Evolutionary conservation across 768 basidiomycete genomes (phyloP).

Genomic region (Tylopilus felleus): DNA sequence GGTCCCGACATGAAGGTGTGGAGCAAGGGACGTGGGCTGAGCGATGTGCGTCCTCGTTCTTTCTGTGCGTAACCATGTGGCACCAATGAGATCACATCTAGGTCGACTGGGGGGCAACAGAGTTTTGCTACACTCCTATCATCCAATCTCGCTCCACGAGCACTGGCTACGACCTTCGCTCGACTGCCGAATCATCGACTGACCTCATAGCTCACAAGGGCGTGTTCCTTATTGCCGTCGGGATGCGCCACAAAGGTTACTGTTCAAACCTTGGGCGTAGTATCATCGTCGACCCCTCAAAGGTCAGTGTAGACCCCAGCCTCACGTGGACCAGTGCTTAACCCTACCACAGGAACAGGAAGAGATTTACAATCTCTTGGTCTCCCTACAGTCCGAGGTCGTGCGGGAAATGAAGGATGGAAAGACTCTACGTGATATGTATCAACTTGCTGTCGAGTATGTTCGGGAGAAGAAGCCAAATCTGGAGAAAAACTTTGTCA

Average conservation of each 20-base stretch:
- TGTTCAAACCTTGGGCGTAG: conserved; percentile 91
- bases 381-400: conserved; percentile 75
- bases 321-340: neutral
- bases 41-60: conserved; percentile 53
- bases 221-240: conserved; percentile 82
- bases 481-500: conserved; percentile 80
- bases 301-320: conserved; percentile 41
- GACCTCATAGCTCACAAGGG: conserved; percentile 85
- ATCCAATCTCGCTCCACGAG: conserved; percentile 88
- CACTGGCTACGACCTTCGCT: conserved; percentile 83
- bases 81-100: conserved; percentile 30
- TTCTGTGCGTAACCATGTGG: neutral
- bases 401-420: conserved; percentile 78
- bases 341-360: conserved; percentile 74
- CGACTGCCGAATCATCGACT: conserved; percentile 79
- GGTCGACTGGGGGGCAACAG: conserved; percentile 87
- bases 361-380: conserved; percentile 73
- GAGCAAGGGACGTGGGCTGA: conserved; percentile 71
- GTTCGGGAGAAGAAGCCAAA: conserved; percentile 78
- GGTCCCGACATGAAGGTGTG: conserved; percentile 93
- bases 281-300: conserved; percentile 92
- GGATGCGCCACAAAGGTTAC: conserved; percentile 90
- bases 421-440: conserved; percentile 71
- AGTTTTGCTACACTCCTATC: conserved; percentile 94
- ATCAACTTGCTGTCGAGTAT: conserved; percentile 66